phyloP scores from a whole-genome alignment of 108 stramenopile species.

The Fistulifera pelliculosa region DNA sequence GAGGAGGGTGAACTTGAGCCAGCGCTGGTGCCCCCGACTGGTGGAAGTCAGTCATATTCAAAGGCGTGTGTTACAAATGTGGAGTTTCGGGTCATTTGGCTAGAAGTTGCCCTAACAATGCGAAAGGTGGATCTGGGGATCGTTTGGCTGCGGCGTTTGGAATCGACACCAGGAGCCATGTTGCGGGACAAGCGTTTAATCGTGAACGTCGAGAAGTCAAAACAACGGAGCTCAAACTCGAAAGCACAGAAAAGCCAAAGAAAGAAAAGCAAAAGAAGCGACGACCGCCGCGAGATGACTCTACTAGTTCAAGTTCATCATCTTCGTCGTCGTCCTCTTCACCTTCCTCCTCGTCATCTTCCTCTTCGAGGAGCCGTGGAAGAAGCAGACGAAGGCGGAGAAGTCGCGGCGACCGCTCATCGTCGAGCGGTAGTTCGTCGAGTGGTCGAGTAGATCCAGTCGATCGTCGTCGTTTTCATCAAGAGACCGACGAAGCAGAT shows the following conservation, averaged over 20 bases:
- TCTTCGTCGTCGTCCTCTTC: constrained; percentile 6
- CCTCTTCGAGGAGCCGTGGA: not conserved
- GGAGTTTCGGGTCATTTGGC: too few relatives aligned
- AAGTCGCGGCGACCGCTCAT: not conserved
- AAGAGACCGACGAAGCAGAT: not conserved
- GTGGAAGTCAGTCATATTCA: too few relatives aligned
- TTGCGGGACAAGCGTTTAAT: constrained; percentile 77
- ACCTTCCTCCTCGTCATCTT: not conserved
- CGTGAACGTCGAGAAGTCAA: constrained; percentile 41
- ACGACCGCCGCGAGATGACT: not conserved
- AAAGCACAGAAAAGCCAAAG: not conserved
- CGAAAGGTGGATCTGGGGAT: too few relatives aligned
- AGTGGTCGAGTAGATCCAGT: not conserved
- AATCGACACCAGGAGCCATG: constrained; percentile 14
- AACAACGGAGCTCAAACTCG: not conserved
- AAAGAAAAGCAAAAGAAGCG: constrained; percentile 5
- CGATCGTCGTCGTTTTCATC: not conserved
- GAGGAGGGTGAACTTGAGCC: not conserved
- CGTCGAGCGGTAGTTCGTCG: too few relatives aligned
- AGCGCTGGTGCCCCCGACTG: too few relatives aligned
- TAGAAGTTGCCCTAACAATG: too few relatives aligned
- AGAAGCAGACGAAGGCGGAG: constrained; percentile 1
- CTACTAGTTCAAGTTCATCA: constrained; percentile 1
- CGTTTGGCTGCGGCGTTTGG: not conserved
- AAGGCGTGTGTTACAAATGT: too few relatives aligned